Base-by-base conservation (phyloP, 148 eudicot species). In the Selenicereus undatus region DNA sequence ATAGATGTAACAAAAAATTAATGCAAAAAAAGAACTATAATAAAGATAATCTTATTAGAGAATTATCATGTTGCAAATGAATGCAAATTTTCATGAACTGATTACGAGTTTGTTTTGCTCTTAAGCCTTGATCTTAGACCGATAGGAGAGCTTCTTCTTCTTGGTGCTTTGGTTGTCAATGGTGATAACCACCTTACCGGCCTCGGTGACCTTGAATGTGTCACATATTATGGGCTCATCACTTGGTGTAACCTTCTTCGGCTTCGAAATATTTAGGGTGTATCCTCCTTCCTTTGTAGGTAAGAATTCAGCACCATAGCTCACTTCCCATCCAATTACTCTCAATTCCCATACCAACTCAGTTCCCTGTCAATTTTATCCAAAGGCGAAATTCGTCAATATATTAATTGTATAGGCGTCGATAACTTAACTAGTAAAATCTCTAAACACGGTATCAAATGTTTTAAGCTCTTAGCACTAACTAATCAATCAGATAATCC, bases 311-410 rank as follows among this genome's bases (percentile, higher is more conserved):
- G 90, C 92, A 2, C 85, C 86, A 64, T 88, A 90, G 77, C 36
- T 85, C 22, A 90, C 92, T 36, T 88, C 92, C 92, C 92, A 90
- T 48, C 90, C 92, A 21, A 87, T 82, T 36, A 88, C 92, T 83
- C 92, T 83, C 51, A 88, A 84, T 77, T 90, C 90, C 92, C 92
- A 90, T 5, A 76, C 87, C 66, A 90, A 27, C 24, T 82, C 85
- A 26, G 86, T 64, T 0, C 71, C 82, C 92, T 90, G 80, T 36
- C 30, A 18, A 73, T 11, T 74, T 75, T 29, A 48, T 32, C 5
- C n/a, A 9, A 20, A 39, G 43, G 43, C 5, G 5, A 39, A 39
- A 39, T 39, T 39, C 7, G 0, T 39, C 8, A 39, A 39, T 39
- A 39, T 39, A 4, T 4, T 1, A 4, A 39, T 1, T 4, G 43